Evolutionary conservation across 768 basidiomycete species (phyloP).

Genomic region (Cubamyces sp.): DNA sequence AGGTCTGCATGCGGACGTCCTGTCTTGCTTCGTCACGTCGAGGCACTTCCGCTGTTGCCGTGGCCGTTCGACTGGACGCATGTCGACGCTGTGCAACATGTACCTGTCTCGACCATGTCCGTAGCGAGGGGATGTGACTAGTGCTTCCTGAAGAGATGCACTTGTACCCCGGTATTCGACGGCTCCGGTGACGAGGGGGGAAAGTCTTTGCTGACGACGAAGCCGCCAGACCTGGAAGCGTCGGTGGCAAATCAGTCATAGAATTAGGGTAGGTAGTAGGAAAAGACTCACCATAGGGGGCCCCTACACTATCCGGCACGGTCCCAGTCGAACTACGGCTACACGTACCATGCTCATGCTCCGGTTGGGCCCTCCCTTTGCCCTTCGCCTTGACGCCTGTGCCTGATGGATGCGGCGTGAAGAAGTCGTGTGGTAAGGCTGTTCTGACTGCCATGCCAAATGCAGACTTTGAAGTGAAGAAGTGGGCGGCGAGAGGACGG

Average conservation of each 20-base stretch:
- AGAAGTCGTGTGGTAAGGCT: slow-evolving; percentile 51
- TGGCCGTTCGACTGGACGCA: slow-evolving; percentile 31
- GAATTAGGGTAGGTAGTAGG: not conserved
- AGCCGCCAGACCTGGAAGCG: not conserved
- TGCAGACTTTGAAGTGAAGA: slow-evolving; percentile 35
- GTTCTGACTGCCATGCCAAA: slow-evolving; percentile 37
- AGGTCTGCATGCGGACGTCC: slow-evolving; percentile 1
- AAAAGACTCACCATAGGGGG: slow-evolving; percentile 7
- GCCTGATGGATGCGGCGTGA: slow-evolving; percentile 53
- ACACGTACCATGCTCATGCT: slow-evolving; percentile 16
- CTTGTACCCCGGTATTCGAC: slow-evolving; percentile 25
- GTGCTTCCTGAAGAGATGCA: slow-evolving; percentile 17
- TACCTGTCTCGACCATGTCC: slow-evolving; percentile 15
- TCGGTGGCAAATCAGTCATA: not conserved
- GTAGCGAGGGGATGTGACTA: slow-evolving; percentile 23
- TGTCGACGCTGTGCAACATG: slow-evolving; percentile 33
- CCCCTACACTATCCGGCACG: not conserved
- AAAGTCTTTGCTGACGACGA: not conserved
- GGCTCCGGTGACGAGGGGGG: slow-evolving; percentile 25
- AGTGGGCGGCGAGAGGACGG: slow-evolving; percentile 32
- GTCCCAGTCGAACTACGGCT: slow-evolving; percentile 2
- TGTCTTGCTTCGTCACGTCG: not conserved
- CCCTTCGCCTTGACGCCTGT: slow-evolving; percentile 51
- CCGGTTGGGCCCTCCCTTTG: slow-evolving; percentile 49
- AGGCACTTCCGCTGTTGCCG: slow-evolving; percentile 7